phyloP scores from a whole-genome alignment of 768 basidiomycete genomes.

The Lactifluus echinatus region DNA sequence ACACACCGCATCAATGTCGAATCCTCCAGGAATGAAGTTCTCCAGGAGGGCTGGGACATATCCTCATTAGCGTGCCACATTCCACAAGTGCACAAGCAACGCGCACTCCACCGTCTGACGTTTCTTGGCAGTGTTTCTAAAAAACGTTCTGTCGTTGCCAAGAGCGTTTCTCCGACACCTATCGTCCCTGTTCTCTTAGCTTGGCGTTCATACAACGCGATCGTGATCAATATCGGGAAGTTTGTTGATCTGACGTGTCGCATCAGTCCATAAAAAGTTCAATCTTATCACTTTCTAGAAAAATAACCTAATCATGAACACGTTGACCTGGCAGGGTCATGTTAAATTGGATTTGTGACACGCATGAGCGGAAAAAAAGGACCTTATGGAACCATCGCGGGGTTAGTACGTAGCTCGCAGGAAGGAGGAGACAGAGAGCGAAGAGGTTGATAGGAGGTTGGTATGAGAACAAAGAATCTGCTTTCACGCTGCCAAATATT shows the following conservation, averaged over 20 bases:
- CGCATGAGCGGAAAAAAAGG: conserved; percentile 8
- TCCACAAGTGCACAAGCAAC: conserved; percentile 24
- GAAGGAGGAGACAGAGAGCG: conserved; percentile 81
- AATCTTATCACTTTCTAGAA: not conserved
- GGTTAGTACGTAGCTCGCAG: conserved; percentile 73
- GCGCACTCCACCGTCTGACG: conserved; percentile 64
- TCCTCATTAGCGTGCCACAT: not conserved
- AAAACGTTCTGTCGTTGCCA: conserved; percentile 55
- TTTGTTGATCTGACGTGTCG: conserved; percentile 51
- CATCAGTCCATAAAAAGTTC: not conserved
- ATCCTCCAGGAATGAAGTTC: conserved; percentile 54
- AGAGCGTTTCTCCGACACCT: conserved; percentile 66
- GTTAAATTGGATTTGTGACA: conserved; percentile 10
- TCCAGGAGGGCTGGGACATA: conserved; percentile 62
- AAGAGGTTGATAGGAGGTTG: conserved; percentile 88
- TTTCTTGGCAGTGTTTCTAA: conserved; percentile 70
- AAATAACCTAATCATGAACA: conserved; percentile 71
- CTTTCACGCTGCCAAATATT: conserved; percentile 56
- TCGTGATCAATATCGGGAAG: conserved; percentile 72
- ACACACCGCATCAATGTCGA: conserved; percentile 67
- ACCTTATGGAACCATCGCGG: conserved; percentile 99
- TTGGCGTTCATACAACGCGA: conserved; percentile 83
- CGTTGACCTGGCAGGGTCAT: conserved; percentile 54
- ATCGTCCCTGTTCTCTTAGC: conserved; percentile 56
- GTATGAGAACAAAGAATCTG: conserved; percentile 88